These are phyloP conservation scores for Epichloe hybrida DNA, from an alignment of 2,329 filamentous ascomycete genomes.

Conservation along the genomic window DNA sequence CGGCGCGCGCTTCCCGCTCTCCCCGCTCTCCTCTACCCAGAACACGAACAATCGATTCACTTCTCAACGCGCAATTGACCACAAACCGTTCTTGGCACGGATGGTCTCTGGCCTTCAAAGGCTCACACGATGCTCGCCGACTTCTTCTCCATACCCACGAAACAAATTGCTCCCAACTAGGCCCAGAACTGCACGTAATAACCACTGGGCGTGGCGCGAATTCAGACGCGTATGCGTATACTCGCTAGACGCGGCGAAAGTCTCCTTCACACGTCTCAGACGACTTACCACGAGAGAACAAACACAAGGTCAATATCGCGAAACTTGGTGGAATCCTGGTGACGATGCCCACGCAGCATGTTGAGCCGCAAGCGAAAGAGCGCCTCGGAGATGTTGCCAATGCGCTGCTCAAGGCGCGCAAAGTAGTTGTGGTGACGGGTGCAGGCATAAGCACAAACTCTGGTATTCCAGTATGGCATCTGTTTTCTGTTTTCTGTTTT, in stretches of 20 bases:
- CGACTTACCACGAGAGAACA: background rate
- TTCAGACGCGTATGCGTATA: background rate
- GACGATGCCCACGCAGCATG: conserved; percentile 46
- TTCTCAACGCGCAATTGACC: too few relatives aligned
- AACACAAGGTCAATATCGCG: background rate
- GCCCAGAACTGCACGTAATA: background rate
- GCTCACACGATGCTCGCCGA: background rate
- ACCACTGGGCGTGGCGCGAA: background rate
- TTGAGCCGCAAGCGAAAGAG: conserved; percentile 35
- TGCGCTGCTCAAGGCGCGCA: conserved; percentile 48
- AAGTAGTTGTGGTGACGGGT: conserved; percentile 58
- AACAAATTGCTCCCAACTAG: background rate
- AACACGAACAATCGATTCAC: too few relatives aligned
- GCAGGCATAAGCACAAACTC: conserved; percentile 66
- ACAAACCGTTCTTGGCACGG: background rate
- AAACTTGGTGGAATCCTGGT: background rate
- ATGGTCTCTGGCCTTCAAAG: background rate
- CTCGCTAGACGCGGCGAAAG: background rate
- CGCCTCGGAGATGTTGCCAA: conserved; percentile 54
- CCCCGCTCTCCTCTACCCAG: too few relatives aligned
- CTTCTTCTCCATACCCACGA: background rate
- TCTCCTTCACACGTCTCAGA: background rate
- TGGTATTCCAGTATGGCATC: conserved; percentile 49
- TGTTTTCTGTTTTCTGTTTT: background rate
- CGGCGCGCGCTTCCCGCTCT: too few relatives aligned